Evolutionary conservation across 148 eudicot genomes (phyloP).

Genomic region (Rhododendron williamsianum): DNA sequence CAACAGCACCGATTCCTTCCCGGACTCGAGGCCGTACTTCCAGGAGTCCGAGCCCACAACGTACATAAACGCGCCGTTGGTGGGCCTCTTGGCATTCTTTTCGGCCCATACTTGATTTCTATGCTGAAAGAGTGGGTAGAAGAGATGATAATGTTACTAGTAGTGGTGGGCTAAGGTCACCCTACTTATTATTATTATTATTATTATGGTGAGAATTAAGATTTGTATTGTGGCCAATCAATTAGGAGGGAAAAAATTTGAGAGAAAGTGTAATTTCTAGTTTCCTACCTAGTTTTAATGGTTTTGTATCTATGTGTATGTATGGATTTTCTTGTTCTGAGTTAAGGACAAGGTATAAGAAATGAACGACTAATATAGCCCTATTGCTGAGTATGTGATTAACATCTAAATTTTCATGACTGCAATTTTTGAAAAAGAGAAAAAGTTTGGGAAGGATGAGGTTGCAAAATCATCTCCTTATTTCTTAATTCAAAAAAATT

Average conservation of each 20-base stretch:
- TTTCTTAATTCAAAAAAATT: no score
- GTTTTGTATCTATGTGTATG: background rate
- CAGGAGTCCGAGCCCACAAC: slow-evolving; percentile 97
- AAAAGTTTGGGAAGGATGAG: no score
- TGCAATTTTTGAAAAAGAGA: no score
- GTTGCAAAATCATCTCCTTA: no score
- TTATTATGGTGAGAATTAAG: background rate
- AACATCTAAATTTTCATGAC: background rate
- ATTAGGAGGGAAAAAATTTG: background rate
- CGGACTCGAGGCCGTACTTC: slow-evolving; percentile 83
- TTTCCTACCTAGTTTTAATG: background rate
- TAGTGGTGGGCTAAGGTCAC: slow-evolving; percentile 56
- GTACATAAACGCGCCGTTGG: slow-evolving; percentile 87
- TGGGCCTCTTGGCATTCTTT: slow-evolving; percentile 88
- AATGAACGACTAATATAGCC: no score
- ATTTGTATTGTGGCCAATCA: slow-evolving; percentile 8
- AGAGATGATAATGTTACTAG: slow-evolving; percentile 1
- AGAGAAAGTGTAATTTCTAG: background rate
- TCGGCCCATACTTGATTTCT: slow-evolving; percentile 52
- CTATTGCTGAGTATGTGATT: no score
- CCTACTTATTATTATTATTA: slow-evolving; percentile 31
- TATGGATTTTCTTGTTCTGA: background rate
- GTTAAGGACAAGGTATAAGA: background rate
- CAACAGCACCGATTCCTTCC: slow-evolving; percentile 65
- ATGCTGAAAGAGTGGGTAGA: background rate